Evolutionary conservation across 208 protist species (phyloP).

Genomic region (Borovskyia barvae): DNA sequence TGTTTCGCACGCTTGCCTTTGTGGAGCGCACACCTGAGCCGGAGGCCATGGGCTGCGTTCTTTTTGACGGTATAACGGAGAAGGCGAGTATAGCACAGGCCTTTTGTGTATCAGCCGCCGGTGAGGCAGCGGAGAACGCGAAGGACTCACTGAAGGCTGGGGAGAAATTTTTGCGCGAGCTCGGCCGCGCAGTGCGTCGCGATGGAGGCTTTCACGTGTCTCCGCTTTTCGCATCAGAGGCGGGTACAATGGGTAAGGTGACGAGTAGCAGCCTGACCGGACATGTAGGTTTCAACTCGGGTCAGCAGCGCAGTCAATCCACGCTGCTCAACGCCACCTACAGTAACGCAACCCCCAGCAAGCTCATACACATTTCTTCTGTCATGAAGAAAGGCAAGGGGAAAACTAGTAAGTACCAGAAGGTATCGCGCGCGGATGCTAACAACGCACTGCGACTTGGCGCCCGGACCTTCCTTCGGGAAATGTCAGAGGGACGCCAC

Average conservation of each 20-base stretch:
- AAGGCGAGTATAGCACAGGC: constrained; percentile 66
- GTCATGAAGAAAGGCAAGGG: constrained; percentile 33
- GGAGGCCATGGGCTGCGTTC: constrained; percentile 63
- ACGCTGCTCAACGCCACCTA: constrained; percentile 79
- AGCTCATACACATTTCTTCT: constrained; percentile 77
- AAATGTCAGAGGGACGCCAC: constrained; percentile 71
- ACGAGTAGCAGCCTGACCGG: constrained; percentile 76
- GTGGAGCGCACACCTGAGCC: constrained; percentile 69
- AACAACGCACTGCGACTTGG: constrained; percentile 73
- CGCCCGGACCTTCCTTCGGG: constrained; percentile 79
- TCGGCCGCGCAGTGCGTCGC: constrained; percentile 78
- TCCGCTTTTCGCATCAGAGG: constrained; percentile 66
- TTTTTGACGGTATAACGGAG: constrained; percentile 66
- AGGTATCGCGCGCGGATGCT: constrained; percentile 46
- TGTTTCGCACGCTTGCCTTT: constrained; percentile 68
- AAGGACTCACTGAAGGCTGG: constrained; percentile 45
- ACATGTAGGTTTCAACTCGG: constrained; percentile 72
- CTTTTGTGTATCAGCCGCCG: constrained; percentile 64
- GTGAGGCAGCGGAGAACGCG: constrained; percentile 9
- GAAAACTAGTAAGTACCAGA: constrained; percentile 37
- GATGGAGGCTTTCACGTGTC: constrained; percentile 86
- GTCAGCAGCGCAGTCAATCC: constrained; percentile 68
- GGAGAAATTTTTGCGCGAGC: constrained; percentile 61
- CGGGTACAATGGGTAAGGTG: constrained; percentile 76
- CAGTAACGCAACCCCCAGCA: constrained; percentile 84